Evolutionary conservation across 352 stramenopile species (phyloP), one percentile per base, ranked within the genome.

Genomic region (Phytophthora pisi): DNA sequence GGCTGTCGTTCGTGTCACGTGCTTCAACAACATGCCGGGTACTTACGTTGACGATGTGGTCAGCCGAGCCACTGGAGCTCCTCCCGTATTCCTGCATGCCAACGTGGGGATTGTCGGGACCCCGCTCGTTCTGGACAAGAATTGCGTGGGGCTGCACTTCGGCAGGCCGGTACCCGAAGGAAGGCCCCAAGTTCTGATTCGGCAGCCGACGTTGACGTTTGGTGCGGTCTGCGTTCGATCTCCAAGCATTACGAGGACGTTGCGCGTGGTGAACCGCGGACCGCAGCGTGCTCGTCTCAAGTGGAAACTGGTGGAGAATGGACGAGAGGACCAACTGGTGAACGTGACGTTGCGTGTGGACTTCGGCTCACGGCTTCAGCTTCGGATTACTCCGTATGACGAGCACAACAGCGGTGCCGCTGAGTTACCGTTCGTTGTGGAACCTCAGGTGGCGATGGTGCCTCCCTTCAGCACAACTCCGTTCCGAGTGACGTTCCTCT

Each of bases 1-100:
- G 23, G 60, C 68, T 0, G 60, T 90, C 9, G 72, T 91, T 9
- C 53, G 59, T 11, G 56, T 92, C 24, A 83, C 77, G 31, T 92
- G 86, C 51, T 82, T 91, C 68, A 93, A 88, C 75, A 92, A 94
- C 73, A 87, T 93, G 72, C 79, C 88, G 3, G 88, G 88, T 5
- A 58, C 49, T 8, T 95, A 89, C 68, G 56, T 74, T 2, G 85
- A 93, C 62, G 82, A 84, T 30, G 76, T 95, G 11, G 75, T 90
- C 34, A 84, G 79, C 34, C 84, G 82, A 9, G 71, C 85, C 0
- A 55, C 60, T 2, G 82, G 78, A 4, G 52, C 78, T 6, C 81
- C 81, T n/a, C 84, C 82, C 0, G 79, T 92, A 2, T 71, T 91
- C n/a, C 65, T 95, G 5, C 84, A 86, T 20, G 63, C 79, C 0